Evolutionary conservation across 441 rosid genomes (phyloP).

Genomic region (Syzygium malaccense): DNA sequence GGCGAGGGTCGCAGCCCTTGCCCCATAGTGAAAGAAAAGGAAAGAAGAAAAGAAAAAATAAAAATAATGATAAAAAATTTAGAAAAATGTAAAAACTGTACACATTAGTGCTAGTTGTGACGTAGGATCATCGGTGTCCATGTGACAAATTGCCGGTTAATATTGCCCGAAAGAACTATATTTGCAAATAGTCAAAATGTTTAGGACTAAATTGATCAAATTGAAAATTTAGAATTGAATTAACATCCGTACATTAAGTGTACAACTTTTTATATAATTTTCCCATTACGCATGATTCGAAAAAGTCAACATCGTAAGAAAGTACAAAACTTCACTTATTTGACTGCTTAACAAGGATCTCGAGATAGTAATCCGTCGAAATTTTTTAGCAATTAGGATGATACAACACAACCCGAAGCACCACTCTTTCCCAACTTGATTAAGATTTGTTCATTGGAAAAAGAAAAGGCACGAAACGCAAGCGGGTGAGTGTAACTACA

Average conservation of each 20-base stretch:
- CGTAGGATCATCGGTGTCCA: rapidly evolving
- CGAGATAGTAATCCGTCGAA: neutral
- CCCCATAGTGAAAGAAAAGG: neutral
- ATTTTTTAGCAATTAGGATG: neutral
- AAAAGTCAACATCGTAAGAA: rapidly evolving
- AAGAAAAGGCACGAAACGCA: rapidly evolving
- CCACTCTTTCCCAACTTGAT: neutral
- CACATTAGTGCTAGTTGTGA: rapidly evolving
- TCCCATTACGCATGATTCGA: too few relatives aligned
- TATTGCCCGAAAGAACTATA: rapidly evolving
- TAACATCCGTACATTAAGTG: rapidly evolving
- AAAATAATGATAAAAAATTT: neutral
- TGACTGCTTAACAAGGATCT: rapidly evolving
- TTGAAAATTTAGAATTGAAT: rapidly evolving
- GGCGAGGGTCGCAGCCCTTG: rapidly evolving
- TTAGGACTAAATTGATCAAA: neutral
- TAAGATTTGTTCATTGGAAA: neutral
- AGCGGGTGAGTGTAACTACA: neutral
- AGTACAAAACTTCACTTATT: neutral
- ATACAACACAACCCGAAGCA: rapidly evolving
- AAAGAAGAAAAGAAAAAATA: rapidly evolving
- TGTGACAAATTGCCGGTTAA: neutral
- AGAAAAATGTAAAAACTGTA: neutral
- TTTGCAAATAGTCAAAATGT: rapidly evolving
- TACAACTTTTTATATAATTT: neutral